A percentile compares a stretch with the other conserved stretches of the same genome.
Conservation (phyloP, 768 basidiomycete genomes). For the Calvatia gigantea region DNA sequence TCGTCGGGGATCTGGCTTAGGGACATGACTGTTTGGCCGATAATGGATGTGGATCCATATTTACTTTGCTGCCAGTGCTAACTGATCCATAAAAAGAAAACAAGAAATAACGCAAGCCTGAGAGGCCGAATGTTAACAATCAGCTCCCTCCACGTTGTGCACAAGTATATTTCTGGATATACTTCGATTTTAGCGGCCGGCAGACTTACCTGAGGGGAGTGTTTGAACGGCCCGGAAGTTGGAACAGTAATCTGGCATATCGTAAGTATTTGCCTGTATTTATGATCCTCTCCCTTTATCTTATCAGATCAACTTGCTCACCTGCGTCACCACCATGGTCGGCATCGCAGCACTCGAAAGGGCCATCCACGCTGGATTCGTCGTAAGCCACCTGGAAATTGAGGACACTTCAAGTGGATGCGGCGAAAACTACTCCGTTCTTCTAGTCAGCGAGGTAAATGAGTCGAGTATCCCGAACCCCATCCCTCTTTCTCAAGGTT, state of each 20-base stretch:
- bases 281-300: conserved; percentile 11
- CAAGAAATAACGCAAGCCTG: too few relatives aligned
- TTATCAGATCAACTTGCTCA: conserved; percentile 18
- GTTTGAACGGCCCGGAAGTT: too few relatives aligned
- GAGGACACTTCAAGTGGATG: conserved; percentile 79
- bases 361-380: conserved; percentile 60
- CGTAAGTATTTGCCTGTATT: conserved; percentile 1
- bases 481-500: neutral
- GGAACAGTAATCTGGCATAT: too few relatives aligned
- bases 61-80: neutral
- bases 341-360: conserved; percentile 51
- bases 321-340: conserved; percentile 43
- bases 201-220: too few relatives aligned
- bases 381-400: conserved; percentile 67
- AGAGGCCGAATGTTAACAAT: too few relatives aligned
- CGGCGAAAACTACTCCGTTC: conserved; percentile 71
- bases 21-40: conserved; percentile 3
- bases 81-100: neutral
- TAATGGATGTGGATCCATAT: conserved; percentile 1
- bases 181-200: too few relatives aligned
- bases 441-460: conserved; percentile 74
- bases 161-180: neutral
- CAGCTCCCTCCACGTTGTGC: too few relatives aligned
- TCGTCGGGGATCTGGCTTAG: conserved; percentile 3
- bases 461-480: neutral